phyloP scores from a whole-genome alignment of 495 filamentous ascomycete species.

The Neurospora sp. region DNA sequence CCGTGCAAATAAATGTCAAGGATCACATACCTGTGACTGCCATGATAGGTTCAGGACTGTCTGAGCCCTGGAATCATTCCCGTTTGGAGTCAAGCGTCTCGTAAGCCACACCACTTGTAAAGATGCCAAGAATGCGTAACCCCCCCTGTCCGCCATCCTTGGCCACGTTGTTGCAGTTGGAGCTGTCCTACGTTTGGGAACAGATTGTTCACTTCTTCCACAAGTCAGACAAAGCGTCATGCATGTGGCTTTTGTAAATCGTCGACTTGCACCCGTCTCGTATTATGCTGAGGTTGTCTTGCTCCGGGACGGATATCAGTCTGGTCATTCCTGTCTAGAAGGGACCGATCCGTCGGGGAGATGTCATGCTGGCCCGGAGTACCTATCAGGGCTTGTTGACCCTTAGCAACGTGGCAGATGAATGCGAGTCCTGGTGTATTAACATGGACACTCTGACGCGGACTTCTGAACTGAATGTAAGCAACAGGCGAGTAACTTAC shows the following conservation, averaged over 20 bases:
- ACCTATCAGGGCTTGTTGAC: background rate
- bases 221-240: background rate
- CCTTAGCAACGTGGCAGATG: background rate
- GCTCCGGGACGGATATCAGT: background rate
- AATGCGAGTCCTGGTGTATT: background rate
- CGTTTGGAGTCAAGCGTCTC: conserved; percentile 10
- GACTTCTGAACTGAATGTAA: background rate
- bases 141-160: conserved; percentile 2
- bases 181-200: conserved; percentile 1
- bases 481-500: background rate
- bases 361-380: background rate
- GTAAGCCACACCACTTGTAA: background rate
- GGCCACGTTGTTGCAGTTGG: conserved; percentile 13
- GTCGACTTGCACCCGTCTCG: background rate
- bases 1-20: conserved; percentile 15
- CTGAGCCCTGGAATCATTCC: conserved; percentile 8
- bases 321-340: background rate
- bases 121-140: background rate
- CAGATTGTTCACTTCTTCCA: background rate
- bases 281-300: background rate
- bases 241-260: background rate
- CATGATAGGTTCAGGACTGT: conserved; percentile 11
- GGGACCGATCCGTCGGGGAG: background rate
- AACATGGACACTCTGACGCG: background rate
- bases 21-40: conserved; percentile 3